Conservation (phyloP, 768 basidiomycete species). For the Coprinellus micaceus region DNA sequence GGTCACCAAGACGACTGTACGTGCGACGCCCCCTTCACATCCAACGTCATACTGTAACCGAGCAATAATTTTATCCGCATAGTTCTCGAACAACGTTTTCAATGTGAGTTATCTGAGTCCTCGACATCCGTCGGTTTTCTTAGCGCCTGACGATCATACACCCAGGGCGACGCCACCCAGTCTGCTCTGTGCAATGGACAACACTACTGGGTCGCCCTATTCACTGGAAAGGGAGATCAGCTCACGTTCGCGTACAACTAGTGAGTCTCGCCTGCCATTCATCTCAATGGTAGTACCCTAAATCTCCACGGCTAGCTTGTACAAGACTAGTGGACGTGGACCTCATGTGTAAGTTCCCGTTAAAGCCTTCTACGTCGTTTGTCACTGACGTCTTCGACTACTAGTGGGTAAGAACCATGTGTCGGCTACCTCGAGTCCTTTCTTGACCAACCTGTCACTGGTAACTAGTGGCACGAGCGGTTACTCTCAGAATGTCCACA, state of each 20-base stretch:
- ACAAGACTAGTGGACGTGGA: slow-evolving; percentile 20
- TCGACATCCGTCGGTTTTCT: neutral
- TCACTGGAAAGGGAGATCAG: slow-evolving; percentile 21
- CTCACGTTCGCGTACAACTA: slow-evolving; percentile 24
- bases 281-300: neutral
- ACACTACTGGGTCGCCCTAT: slow-evolving; percentile 18
- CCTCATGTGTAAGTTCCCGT: slow-evolving; percentile 17
- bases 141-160: neutral
- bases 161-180: slow-evolving; percentile 15
- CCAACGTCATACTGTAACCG: neutral
- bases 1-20: slow-evolving; percentile 20
- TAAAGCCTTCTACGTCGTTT: neutral
- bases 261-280: neutral
- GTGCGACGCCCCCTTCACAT: neutral
- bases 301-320: neutral
- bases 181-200: slow-evolving; percentile 21
- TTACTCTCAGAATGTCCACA: slow-evolving; percentile 20
- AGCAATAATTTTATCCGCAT: neutral
- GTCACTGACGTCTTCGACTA: too few relatives aligned
- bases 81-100: slow-evolving; percentile 24
- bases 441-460: neutral
- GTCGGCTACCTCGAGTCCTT: too few relatives aligned
- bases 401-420: slow-evolving; percentile 13
- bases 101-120: slow-evolving; percentile 8
- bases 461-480: slow-evolving; percentile 17